These are phyloP conservation scores for Echinosophora koreensis DNA, from an alignment of 306 rosid species.

Conservation along the genomic window DNA sequence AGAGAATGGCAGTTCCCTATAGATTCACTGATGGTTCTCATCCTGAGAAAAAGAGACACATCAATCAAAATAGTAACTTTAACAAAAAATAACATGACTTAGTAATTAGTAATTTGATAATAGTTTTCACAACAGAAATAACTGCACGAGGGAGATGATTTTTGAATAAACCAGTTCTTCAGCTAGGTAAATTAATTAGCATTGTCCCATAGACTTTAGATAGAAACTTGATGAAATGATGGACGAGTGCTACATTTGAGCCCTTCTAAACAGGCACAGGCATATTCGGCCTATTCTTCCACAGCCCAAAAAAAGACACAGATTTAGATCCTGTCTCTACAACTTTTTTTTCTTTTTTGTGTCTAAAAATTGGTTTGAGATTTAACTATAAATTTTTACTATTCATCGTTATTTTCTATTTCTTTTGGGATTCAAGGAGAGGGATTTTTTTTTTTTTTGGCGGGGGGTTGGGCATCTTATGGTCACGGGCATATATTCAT, in stretches of 20 bases:
- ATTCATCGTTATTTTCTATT: conserved; percentile 3
- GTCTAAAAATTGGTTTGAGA: background rate
- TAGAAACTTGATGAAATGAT: background rate
- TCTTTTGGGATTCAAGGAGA: background rate
- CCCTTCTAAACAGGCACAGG: background rate
- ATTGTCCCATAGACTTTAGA: background rate
- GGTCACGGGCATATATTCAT: background rate
- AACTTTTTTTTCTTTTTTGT: background rate
- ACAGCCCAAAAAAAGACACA: conserved; percentile 1
- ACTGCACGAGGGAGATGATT: no score
- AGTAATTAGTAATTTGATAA: background rate
- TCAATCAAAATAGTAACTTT: conserved; percentile 5
- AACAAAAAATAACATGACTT: conserved; percentile 7
- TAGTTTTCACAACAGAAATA: background rate
- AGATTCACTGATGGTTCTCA: conserved; percentile 58
- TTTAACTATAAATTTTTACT: background rate
- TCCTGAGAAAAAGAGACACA: conserved; percentile 60
- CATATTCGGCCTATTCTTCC: background rate
- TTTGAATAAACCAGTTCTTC: no score
- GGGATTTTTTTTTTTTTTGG: no score
- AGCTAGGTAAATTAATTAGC: conserved; percentile 26
- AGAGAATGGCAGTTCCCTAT: conserved; percentile 82
- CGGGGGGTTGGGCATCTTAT: background rate
- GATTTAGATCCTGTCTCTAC: background rate
- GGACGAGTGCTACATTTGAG: conserved; percentile 22